Conservation (phyloP, 2,329 filamentous ascomycete genomes). For the Penicillium paneum region DNA sequence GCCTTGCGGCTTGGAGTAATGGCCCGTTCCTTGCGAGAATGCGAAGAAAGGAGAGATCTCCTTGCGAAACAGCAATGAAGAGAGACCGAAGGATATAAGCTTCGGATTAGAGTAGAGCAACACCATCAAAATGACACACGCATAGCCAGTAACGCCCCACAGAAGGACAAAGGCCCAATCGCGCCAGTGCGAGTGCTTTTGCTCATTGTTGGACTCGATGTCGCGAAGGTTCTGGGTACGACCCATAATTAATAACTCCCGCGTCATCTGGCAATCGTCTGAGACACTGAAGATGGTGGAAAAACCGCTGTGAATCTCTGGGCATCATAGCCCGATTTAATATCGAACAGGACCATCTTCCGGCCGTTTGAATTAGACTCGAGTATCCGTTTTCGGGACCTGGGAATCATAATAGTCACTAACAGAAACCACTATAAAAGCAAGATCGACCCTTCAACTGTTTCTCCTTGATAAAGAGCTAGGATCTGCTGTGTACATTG, state of each 20-base stretch:
- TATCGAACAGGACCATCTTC: background rate
- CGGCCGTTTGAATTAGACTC: conserved; percentile 1
- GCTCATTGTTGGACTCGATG: conserved; percentile 20
- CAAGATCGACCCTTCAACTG: background rate
- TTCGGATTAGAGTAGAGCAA: conserved; percentile 21
- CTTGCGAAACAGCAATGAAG: conserved; percentile 21
- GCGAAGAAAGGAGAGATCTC: conserved; percentile 29
- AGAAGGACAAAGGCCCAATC: conserved; percentile 20
- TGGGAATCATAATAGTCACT: background rate
- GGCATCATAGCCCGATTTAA: conserved; percentile 3
- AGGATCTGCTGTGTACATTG: background rate
- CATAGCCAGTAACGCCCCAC: conserved; percentile 25
- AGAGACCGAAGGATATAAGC: conserved; percentile 18
- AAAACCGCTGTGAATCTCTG: background rate
- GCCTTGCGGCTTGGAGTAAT: conserved; percentile 34
- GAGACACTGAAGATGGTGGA: background rate
- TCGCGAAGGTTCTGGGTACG: conserved; percentile 15
- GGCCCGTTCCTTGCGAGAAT: conserved; percentile 25
- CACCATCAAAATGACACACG: conserved; percentile 22
- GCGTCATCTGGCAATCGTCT: background rate
- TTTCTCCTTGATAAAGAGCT: background rate
- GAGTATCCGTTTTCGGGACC: conserved; percentile 3
- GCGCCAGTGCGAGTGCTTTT: conserved; percentile 13
- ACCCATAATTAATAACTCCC: conserved; percentile 21
- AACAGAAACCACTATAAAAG: background rate